Base-by-base conservation (phyloP, 192 early-diverging fungal species). In the Rhizophagus clarus region DNA sequence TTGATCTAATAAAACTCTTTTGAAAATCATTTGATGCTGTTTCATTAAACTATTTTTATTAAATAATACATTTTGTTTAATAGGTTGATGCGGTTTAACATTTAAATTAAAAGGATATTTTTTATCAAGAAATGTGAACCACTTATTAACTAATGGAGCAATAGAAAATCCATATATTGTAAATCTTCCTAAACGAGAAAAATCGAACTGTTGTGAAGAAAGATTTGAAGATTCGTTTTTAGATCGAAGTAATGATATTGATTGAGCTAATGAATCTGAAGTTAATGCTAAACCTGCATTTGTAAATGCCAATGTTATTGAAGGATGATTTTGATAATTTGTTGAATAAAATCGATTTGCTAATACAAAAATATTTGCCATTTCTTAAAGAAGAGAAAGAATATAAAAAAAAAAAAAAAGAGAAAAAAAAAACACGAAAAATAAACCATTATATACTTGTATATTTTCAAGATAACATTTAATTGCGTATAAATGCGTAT, bases 121-220 rank as follows among this genome's bases (percentile, higher is more conserved):
- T 42, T 80, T 84, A 80, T 93, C 91, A n/a, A 95, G 81, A 51
- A 92, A 82, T 2, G 82, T 82, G 77, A 91, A 95, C 94, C 94
- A 95, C 34, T 80, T 87, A 72, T 91, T 88, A 20, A 92, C 86
- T 1, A 94, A 20, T 0, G 94, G 94, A 8, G 94, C 94, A 14
- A 92, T 88, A 29, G 87, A 74, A 32, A 92, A 88, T 68, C 92
- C 92, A 85, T 92, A 95, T 4, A 87, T 64, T 64, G 91, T 89
- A 81, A 94, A 93, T 3, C 92, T 86, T 24, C 87, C 45, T 9
- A 88, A 88, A 28, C 93, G 85, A 14, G 75, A n/a, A 26, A 75
- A 71, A 72, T 91, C 87, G 47, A 86, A 85, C 20, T 31, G 9
- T 10, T 40, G 24, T 6, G 79, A 40, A 37, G 32, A 34, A 34